Percentiles rank a stretch among this genome's conserved stretches.
Evolutionary conservation across 2,329 filamentous ascomycete species (phyloP).

Genomic region (Sporothrix luriei): DNA sequence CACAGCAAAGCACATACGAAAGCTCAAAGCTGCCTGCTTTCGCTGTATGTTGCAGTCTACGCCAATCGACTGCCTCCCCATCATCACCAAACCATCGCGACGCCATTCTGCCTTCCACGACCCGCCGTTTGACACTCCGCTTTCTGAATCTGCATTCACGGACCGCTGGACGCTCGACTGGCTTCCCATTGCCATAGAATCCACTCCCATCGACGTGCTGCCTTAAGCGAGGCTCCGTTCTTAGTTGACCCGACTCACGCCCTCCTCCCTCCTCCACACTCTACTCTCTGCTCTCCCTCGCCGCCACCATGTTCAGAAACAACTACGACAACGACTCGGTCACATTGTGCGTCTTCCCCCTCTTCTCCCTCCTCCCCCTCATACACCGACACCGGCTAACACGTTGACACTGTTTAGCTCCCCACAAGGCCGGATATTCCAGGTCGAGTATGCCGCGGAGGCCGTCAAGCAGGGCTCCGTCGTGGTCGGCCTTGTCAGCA

Average conservation of each 20-base stretch:
- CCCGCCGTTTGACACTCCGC: neutral
- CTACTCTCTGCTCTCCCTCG: neutral
- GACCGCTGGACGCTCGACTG: neutral
- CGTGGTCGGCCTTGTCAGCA: conserved; percentile 94
- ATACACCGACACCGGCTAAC: conserved; percentile 37
- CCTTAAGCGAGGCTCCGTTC: neutral
- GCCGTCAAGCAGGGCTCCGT: conserved; percentile 99
- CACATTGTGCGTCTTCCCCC: conserved; percentile 96
- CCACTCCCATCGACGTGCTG: neutral
- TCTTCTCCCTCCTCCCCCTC: too few relatives aligned
- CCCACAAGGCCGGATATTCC: conserved; percentile 98
- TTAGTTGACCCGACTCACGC: conserved; percentile 5
- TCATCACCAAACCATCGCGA: conserved; percentile 19
- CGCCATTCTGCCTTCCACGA: neutral
- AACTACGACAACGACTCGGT: conserved; percentile 99
- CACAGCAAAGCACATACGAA: conserved; percentile 33
- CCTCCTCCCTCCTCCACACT: neutral
- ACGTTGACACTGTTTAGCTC: conserved; percentile 64
- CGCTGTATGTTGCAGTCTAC: too few relatives aligned
- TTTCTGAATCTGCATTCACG: neutral
- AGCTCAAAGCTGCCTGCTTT: conserved; percentile 38
- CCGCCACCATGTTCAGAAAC: conserved; percentile 89
- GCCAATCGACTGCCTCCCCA: neutral
- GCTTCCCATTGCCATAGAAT: neutral
- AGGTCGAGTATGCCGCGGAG: conserved; percentile 98